Base-by-base conservation (phyloP, 2,329 filamentous ascomycete genomes). In the Talaromyces sp. region DNA sequence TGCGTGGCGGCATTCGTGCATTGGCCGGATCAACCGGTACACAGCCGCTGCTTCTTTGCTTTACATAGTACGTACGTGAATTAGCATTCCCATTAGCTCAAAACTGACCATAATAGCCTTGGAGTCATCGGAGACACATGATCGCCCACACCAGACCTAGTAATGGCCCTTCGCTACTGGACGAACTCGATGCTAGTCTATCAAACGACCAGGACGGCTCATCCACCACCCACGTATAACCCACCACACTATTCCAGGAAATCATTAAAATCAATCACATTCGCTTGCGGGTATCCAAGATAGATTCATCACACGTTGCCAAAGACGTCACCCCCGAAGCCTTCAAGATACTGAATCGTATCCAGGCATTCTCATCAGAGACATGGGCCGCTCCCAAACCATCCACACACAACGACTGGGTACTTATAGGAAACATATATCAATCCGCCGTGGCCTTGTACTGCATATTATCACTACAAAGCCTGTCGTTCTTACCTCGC, bases 381-480 rank as follows among this genome's bases (percentile, higher is more conserved):
- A 45, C 68, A 34, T 79, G 77, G 74, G 71, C 72, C 5, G 65
- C 68, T 11, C 70, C 70, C 11, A 59, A 62, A 45, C 64, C 68
- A 7, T 65, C 40, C 2, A 67, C 69, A 0, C 67, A 66, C 13
- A 51, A 72, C 34, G 69, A 73, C 31, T 76, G 76, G 72, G 49
- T 71, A 3, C 68, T 77, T 10, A 53, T 78, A 27, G 74, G 70
- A 15, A 67, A 68, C 7, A 67, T 74, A n/a, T 75, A 75, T 60
- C 74, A 75, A 54, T 69, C 71, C 8, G 71, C 79, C 6, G 68
- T 73, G 11, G 68, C 72, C 15, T 51, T 80, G 3, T 80, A 79
- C 68, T 78, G 75, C 69, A 72, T 79, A 63, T 71, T 70, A 1
- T 78, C 79, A 2, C 70, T 80, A 10, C 77, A 77, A 65, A 76